Evolutionary conservation across 371 early-diverging fungal species (phyloP).

Genomic region (Nosema granulosis): DNA sequence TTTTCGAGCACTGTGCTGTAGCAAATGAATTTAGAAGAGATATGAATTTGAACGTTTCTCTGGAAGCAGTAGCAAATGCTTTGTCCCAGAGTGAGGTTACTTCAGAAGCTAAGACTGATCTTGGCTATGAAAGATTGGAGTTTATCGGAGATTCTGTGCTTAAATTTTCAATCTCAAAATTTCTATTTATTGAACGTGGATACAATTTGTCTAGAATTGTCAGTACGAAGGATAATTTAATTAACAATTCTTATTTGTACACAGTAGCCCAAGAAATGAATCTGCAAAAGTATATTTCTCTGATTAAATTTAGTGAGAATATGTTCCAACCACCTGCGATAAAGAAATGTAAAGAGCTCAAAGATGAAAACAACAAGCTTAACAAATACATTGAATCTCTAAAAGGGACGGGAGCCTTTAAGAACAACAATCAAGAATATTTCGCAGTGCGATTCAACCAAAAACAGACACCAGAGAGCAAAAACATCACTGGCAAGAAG

Average conservation of each 20-base stretch:
- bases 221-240: slow-evolving; percentile 34
- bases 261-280: slow-evolving; percentile 7
- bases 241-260: slow-evolving; percentile 43
- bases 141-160: slow-evolving; percentile 84
- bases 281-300: slow-evolving; percentile 35
- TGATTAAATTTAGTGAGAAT: slow-evolving; percentile 15
- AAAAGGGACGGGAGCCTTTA: slow-evolving; percentile 5
- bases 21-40: slow-evolving; percentile 38
- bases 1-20: slow-evolving; percentile 41
- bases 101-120: background rate
- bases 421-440: slow-evolving; percentile 8
- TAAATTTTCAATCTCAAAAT: slow-evolving; percentile 72
- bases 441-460: background rate
- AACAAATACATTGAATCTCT: slow-evolving; percentile 2
- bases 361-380: background rate
- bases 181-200: slow-evolving; percentile 20
- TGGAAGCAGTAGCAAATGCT: background rate
- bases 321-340: slow-evolving; percentile 42
- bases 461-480: background rate
- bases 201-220: slow-evolving; percentile 22
- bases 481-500: slow-evolving; percentile 23
- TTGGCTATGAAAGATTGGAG: slow-evolving; percentile 85
- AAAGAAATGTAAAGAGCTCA: background rate
- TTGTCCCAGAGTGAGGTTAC: background rate
- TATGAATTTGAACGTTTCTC: slow-evolving; percentile 5